Conservation (phyloP, 2,329 filamentous ascomycete genomes). For the Torrubiella hemipterigena region DNA sequence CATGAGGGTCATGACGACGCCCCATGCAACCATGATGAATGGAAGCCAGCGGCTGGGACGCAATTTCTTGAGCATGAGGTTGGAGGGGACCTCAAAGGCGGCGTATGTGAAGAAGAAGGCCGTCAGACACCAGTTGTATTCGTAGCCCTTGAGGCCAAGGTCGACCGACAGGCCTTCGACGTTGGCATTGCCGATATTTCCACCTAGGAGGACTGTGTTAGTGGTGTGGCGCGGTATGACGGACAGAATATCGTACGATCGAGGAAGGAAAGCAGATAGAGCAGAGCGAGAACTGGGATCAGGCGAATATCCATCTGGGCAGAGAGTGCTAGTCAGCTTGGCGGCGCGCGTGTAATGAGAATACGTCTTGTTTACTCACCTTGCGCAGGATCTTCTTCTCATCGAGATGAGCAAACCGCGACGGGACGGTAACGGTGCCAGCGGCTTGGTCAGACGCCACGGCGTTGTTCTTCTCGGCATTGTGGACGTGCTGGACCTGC, state of each 20-base stretch:
- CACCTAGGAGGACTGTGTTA: constrained; percentile 21
- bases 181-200: constrained; percentile 57
- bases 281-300: constrained; percentile 50
- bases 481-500: neutral
- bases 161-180: constrained; percentile 32
- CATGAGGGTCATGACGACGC: constrained; percentile 36
- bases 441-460: neutral
- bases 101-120: constrained; percentile 75
- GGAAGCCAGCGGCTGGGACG: constrained; percentile 66
- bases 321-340: no score
- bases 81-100: constrained; percentile 62
- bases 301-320: constrained; percentile 40
- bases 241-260: constrained; percentile 32
- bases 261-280: constrained; percentile 59
- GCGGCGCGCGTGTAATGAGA: constrained; percentile 6
- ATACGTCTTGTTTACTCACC: constrained; percentile 18
- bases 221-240: constrained; percentile 1
- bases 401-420: constrained; percentile 22
- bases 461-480: no score
- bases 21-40: constrained; percentile 57
- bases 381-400: constrained; percentile 49
- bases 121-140: constrained; percentile 56
- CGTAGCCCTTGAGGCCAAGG: neutral
- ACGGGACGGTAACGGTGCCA: neutral
- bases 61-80: constrained; percentile 62